These are phyloP conservation scores for Bipolaris zeicola DNA, from an alignment of 2,329 filamentous ascomycete species.

Conservation along the genomic window DNA sequence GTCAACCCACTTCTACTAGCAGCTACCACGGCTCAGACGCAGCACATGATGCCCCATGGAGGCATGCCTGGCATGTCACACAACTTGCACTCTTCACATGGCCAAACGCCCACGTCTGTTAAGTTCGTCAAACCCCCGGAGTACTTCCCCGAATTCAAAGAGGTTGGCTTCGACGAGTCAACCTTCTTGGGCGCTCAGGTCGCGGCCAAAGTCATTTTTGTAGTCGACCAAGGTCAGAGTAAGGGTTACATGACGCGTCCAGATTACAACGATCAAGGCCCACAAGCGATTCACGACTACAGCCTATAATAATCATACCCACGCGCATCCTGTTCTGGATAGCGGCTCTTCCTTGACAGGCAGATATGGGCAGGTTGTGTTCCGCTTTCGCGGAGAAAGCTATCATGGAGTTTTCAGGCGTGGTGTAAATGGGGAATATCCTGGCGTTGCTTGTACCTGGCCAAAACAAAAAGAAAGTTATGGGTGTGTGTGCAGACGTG, in stretches of 20 bases:
- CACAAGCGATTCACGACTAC: conserved; percentile 66
- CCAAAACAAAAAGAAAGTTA: conserved; percentile 11
- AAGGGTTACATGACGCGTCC: conserved; percentile 73
- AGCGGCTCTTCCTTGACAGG: not conserved
- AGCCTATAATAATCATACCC: conserved; percentile 35
- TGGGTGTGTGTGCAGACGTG: not conserved
- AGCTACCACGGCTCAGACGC: conserved; percentile 75
- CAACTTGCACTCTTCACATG: conserved; percentile 65
- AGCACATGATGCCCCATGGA: conserved; percentile 53
- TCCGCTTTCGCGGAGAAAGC: conserved; percentile 10
- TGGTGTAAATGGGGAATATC: conserved; percentile 23
- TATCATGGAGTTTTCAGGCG: conserved; percentile 25
- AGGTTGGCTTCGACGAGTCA: conserved; percentile 74
- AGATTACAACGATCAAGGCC: conserved; percentile 71
- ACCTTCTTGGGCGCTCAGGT: conserved; percentile 88
- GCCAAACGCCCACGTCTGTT: conserved; percentile 82
- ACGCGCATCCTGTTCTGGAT: not conserved
- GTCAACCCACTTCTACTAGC: conserved; percentile 93
- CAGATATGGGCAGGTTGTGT: not conserved
- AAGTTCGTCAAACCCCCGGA: conserved; percentile 77
- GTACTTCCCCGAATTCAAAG: conserved; percentile 91
- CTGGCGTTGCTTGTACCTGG: conserved; percentile 15
- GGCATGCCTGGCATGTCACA: conserved; percentile 48
- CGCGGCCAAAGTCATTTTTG: conserved; percentile 75
- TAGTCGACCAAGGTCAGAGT: conserved; percentile 67